Percentiles rank a stretch among this genome's conserved stretches.
Evolutionary conservation across 345 rosid species (phyloP).

Genomic region (Salix viminalis): DNA sequence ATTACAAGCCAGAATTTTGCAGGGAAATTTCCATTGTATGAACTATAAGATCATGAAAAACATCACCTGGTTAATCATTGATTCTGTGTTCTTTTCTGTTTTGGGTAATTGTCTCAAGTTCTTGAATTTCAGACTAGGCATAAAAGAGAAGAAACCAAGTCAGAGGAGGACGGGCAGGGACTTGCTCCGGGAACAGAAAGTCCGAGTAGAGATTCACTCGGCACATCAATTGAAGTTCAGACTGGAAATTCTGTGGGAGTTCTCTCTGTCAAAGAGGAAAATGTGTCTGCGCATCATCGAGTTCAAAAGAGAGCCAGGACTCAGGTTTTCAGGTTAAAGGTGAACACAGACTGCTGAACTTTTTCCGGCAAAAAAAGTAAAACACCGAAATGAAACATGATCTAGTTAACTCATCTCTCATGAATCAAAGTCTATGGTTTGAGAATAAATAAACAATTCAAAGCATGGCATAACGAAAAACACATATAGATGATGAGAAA

Average conservation of each 20-base stretch:
- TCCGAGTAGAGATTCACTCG: conserved; percentile 50
- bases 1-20: neutral
- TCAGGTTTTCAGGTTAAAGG: conserved; percentile 55
- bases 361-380: neutral
- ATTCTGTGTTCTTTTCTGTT: neutral
- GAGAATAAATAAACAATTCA: neutral
- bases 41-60: neutral
- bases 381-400: neutral
- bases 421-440: neutral
- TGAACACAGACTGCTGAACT: conserved; percentile 13
- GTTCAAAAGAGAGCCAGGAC: conserved; percentile 42
- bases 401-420: neutral
- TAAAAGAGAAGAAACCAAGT: conserved; percentile 16
- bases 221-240: conserved; percentile 72
- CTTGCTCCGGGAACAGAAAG: conserved; percentile 26
- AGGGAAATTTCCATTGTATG: neutral
- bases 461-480: neutral
- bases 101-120: neutral
- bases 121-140: conserved; percentile 41
- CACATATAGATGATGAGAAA: neutral
- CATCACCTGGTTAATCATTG: neutral
- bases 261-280: conserved; percentile 37
- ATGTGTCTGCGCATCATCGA: conserved; percentile 21
- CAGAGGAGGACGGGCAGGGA: conserved; percentile 22
- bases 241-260: conserved; percentile 54